Base-by-base conservation (phyloP, 177 flowering plant genomes). In the Telopea speciosissima region DNA sequence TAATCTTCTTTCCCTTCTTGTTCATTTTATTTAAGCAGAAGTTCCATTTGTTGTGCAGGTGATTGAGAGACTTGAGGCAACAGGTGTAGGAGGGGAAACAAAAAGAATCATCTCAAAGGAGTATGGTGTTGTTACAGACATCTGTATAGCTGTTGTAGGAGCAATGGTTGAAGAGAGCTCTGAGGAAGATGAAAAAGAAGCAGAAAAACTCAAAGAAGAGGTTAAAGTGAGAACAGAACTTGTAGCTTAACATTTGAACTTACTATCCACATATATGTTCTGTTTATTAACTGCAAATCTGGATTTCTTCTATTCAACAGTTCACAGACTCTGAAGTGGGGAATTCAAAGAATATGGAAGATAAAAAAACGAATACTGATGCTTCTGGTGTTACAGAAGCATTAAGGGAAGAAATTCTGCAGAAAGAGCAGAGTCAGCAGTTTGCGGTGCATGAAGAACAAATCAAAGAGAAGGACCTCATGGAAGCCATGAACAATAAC, bases 371-470 rank as follows among this genome's bases (percentile, higher is more conserved):
- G 26, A 63, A 70, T 25, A 16, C 17, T 24, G 19, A 52, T 56
- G 42, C 60, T 42, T 36, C 54, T 5, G 21, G 44, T 24, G 12
- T 19, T 22, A 54, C 66, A 33, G 62, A 22, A 52, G 40, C 31
- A 70, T 31, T 54, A 70, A 56, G 22, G 8, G 61, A 58, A 58
- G 24, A 58, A 58, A 58, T n/a, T 0, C 7, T 19, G 23, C 22
- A 58, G 23, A n/a, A 58, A 52, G 75, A 72, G 69, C 45, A 22
- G 25, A 75, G 63, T 11, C 70, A 59, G 69, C 66, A 61, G 65
- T 68, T 70, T 21, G 59, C 67, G 24, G 60, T 59, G 62, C 21
- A 54, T 26, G 61, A 66, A 40, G 67, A 76, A 63, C 65, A 68
- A 13, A 70, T 16, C 12, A 56, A 52, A 52, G 14, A 44, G 14